phyloP scores from a whole-genome alignment of 257 asterid species.

The Nicotiana knightiana region DNA sequence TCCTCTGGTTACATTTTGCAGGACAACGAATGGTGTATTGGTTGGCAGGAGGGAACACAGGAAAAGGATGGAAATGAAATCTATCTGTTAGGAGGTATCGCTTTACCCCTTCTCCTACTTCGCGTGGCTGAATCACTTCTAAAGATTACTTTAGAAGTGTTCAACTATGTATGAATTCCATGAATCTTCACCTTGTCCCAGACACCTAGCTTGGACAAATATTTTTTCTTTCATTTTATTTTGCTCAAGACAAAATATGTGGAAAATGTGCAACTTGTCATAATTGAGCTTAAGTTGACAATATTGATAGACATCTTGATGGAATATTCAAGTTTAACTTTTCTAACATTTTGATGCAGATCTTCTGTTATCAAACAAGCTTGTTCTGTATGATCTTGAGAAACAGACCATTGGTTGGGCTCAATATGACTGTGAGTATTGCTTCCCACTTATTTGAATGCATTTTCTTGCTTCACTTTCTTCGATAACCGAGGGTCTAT shows the following conservation, averaged over 20 bases:
- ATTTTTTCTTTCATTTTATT: neutral
- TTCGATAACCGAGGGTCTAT: neutral
- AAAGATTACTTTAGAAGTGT: neutral
- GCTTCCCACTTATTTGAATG: neutral
- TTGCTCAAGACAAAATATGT: neutral
- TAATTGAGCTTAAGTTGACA: neutral
- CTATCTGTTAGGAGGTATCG: constrained; percentile 67
- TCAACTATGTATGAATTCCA: neutral
- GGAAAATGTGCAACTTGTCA: neutral
- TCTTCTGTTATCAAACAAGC: constrained; percentile 56
- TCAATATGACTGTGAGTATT: constrained; percentile 58
- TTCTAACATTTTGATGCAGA: constrained; percentile 29
- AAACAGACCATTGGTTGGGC: constrained; percentile 81
- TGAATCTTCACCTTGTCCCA: neutral
- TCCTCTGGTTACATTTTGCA: constrained; percentile 22
- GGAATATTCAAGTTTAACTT: neutral
- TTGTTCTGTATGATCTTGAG: constrained; percentile 69
- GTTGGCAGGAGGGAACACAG: constrained; percentile 61
- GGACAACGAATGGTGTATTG: constrained; percentile 59
- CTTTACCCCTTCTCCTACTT: neutral
- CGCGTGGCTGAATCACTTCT: neutral
- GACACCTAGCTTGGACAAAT: neutral
- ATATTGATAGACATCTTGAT: neutral
- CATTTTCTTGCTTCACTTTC: neutral
- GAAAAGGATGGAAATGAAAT: constrained; percentile 52